phyloP scores from a whole-genome alignment of 352 stramenopile species.

The Globisporangium okanoganense region DNA sequence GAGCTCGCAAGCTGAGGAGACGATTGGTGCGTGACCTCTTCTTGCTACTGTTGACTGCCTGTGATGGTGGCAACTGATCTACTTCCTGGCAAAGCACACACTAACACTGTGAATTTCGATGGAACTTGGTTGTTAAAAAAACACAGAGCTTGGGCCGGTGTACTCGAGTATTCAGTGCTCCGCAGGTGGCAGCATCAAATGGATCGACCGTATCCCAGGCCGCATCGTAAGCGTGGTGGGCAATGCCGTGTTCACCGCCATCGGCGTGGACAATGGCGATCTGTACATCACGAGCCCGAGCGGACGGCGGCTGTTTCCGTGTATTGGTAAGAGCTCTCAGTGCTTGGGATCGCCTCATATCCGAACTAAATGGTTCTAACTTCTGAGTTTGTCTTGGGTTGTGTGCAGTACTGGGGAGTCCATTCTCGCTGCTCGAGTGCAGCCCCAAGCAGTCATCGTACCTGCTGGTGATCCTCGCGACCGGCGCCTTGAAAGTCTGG shows the following conservation, averaged over 20 bases:
- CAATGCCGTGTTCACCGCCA: conserved; percentile 59
- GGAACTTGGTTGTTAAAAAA: not conserved
- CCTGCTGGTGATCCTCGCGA: conserved; percentile 66
- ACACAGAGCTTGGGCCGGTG: conserved; percentile 50
- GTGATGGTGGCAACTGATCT: not conserved
- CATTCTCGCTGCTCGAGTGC: conserved; percentile 71
- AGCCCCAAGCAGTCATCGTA: conserved; percentile 54
- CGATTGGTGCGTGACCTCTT: conserved; percentile 31
- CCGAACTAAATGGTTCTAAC: not conserved
- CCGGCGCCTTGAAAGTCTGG: conserved; percentile 72
- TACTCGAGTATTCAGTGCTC: conserved; percentile 75
- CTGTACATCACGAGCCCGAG: conserved; percentile 60
- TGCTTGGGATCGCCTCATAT: not conserved
- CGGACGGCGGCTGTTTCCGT: conserved; percentile 74
- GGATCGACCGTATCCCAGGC: conserved; percentile 78
- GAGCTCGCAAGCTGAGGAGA: conserved; percentile 32
- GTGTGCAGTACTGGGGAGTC: conserved; percentile 49
- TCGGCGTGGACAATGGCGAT: conserved; percentile 61
- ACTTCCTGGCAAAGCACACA: not conserved
- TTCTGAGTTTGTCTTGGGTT: not conserved
- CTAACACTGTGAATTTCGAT: not conserved
- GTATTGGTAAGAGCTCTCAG: conserved; percentile 38
- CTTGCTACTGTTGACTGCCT: not conserved
- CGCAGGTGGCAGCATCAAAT: conserved; percentile 47
- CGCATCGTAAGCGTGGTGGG: conserved; percentile 48